These are phyloP conservation scores for Monosporascus sp. DNA, from an alignment of 2,329 filamentous ascomycete genomes.

Conservation along the genomic window DNA sequence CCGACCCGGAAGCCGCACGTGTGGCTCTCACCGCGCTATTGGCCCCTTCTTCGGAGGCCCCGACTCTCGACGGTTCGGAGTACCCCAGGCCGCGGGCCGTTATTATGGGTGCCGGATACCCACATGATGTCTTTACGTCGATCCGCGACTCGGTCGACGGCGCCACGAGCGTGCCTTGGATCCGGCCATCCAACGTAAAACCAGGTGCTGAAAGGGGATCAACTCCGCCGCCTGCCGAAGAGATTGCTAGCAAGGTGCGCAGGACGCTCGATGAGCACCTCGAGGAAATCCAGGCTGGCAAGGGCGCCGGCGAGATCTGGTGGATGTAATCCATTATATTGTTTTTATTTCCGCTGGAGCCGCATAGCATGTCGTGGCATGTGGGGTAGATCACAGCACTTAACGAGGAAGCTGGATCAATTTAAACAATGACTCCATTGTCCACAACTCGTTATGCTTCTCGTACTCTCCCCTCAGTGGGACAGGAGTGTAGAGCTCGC, in stretches of 20 bases:
- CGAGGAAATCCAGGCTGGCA: slow-evolving; percentile 1
- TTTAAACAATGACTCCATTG: no score
- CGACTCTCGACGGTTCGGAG: slow-evolving; percentile 1
- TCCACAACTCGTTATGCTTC: no score
- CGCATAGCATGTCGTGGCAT: no score
- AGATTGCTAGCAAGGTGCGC: neutral
- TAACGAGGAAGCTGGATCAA: no score
- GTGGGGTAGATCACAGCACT: no score
- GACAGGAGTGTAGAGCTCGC: no score
- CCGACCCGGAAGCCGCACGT: neutral
- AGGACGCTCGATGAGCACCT: slow-evolving; percentile 2
- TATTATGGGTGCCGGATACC: slow-evolving; percentile 7
- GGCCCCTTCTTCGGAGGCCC: neutral
- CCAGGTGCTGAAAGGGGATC: neutral
- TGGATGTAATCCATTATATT: slow-evolving; percentile 3
- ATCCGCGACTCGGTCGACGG: slow-evolving; percentile 4
- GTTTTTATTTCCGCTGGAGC: no score
- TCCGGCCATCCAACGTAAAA: slow-evolving; percentile 1
- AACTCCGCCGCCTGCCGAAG: slow-evolving; percentile 2
- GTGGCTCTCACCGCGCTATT: neutral
- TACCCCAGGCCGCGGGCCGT: slow-evolving; percentile 1
- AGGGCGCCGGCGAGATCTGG: slow-evolving; percentile 5
- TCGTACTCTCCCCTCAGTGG: no score
- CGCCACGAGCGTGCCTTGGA: slow-evolving; percentile 4
- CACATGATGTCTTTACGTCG: slow-evolving; percentile 2